These are phyloP conservation scores for Psidium guajava DNA, from an alignment of 345 rosid species.

Conservation along the genomic window DNA sequence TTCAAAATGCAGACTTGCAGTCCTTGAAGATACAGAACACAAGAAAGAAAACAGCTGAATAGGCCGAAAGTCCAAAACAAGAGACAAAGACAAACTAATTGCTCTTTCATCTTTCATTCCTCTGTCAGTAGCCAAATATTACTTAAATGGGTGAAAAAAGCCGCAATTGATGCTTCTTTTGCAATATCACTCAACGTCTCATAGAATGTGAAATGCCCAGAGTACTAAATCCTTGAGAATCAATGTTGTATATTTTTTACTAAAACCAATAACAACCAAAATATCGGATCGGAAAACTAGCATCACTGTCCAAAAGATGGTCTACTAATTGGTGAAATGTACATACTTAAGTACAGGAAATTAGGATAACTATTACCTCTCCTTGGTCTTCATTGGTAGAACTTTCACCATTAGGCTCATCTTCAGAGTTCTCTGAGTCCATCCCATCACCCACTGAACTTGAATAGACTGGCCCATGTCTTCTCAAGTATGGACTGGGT, in stretches of 20 bases:
- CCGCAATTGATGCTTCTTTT: background rate
- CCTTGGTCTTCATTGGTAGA: background rate
- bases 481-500: slow-evolving; percentile 9
- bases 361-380: background rate
- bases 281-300: background rate
- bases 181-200: background rate
- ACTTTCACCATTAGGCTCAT: background rate
- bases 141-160: background rate
- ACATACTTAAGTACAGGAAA: background rate
- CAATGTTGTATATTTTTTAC: background rate
- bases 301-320: background rate
- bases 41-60: background rate
- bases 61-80: background rate
- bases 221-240: background rate
- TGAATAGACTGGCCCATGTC: slow-evolving; percentile 26
- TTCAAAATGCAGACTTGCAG: background rate
- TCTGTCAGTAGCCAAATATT: background rate
- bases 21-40: background rate
- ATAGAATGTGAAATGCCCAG: background rate
- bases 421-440: slow-evolving; percentile 24
- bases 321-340: background rate
- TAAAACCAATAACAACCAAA: background rate
- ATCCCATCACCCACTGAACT: slow-evolving; percentile 38
- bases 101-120: background rate
- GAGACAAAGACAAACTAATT: background rate